Evolutionary conservation across 225 moss, liverwort and hornwort genomes (phyloP), one percentile per base, ranked within the genome.

Genomic region (Polytrichum formosum): DNA sequence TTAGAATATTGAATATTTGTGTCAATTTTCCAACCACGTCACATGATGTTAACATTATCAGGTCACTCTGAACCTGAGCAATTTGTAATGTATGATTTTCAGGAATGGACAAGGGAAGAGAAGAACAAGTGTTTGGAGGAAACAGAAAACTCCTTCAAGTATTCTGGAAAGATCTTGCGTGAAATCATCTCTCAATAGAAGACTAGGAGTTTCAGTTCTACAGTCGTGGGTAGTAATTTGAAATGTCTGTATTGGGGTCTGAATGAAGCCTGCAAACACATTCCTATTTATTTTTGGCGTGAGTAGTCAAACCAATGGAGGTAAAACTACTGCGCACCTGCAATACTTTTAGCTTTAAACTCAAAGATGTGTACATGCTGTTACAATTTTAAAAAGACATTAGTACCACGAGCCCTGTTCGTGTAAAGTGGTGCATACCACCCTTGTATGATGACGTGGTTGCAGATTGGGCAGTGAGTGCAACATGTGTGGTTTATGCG

Each of bases 41-140:
- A 60, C 2, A 1, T 2, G 19, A 61, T 21, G 26, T 8, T 2
- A 61, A 65, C 18, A 26, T 28, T 6, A 65, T 7, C 18, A 1
- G 26, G 6, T 65, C 22, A 18, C 28, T 26, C 21, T 46, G 55
- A 46, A 35, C 35, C 35, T 35, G 9, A 35, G 9, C 8, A 9
- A 63, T 29, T 46, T 66, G 69, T 63, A 18, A 46, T 46, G 46
- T 46, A 16, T 46, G 56, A 67, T n/a, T 71, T 72, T 7, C 92
- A 98, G 94, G 85, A 63, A 54, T 94, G 98, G 98, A 90, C 98
- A 8, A 78, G 94, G 71, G 94, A 94, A 59, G 78, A 92, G 79
- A 98, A 98, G 81, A 86, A 98, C 73, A 87, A 84, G 55, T 98
- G 98, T 75, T 67, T 98, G 72, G 87, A 91, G 77, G 91, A 98